Evolutionary conservation across 129 eudicot species (phyloP).

Genomic region (Pittosporum tobira): DNA sequence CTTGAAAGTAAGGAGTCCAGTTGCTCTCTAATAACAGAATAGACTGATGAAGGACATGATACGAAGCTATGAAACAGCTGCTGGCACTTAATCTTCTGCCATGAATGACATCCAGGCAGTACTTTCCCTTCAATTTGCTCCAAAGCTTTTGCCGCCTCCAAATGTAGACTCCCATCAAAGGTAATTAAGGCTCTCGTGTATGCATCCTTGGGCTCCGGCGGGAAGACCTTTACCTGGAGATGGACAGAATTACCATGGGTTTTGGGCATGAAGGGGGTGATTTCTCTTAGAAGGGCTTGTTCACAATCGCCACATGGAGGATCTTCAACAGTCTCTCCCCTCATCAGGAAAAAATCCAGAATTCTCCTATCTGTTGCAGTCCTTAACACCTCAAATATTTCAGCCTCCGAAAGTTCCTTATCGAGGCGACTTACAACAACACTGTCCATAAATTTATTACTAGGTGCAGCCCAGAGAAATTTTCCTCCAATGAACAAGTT

Average conservation of each 20-base stretch:
- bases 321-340: constrained; percentile 42
- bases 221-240: constrained; percentile 56
- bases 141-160: constrained; percentile 94
- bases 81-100: constrained; percentile 86
- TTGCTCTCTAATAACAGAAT: constrained; percentile 47
- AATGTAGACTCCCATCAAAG: constrained; percentile 85
- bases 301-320: constrained; percentile 53
- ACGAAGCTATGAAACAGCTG: constrained; percentile 74
- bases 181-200: constrained; percentile 54
- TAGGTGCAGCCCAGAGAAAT: constrained; percentile 21
- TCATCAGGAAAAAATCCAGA: constrained; percentile 37
- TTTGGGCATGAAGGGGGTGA: constrained; percentile 66
- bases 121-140: constrained; percentile 76
- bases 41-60: constrained; percentile 67
- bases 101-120: constrained; percentile 53
- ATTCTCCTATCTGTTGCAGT: constrained; percentile 40
- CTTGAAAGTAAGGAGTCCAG: constrained; percentile 43
- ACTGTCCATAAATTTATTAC: constrained; percentile 31
- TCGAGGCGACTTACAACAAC: constrained; percentile 46
- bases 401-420: constrained; percentile 46
- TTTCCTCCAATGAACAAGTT: constrained; percentile 36
- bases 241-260: constrained; percentile 36
- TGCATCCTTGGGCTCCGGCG: constrained; percentile 32
- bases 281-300: constrained; percentile 65
- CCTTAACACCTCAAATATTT: constrained; percentile 36